These are phyloP conservation scores for Neonectria faginata DNA, from an alignment of 2,329 filamentous ascomycete species.

Conservation along the genomic window DNA sequence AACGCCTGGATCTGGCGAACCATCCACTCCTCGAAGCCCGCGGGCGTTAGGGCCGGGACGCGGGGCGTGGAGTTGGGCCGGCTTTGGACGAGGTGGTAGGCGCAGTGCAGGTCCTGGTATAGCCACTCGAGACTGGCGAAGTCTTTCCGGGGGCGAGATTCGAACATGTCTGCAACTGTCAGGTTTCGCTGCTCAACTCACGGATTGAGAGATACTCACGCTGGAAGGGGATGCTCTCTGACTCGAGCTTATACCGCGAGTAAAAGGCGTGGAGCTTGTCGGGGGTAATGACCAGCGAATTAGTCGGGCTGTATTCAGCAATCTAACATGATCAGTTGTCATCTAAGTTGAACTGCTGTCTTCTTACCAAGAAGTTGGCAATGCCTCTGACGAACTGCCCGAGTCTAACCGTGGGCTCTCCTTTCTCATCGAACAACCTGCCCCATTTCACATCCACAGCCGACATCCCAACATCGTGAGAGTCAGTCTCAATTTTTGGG, in stretches of 20 bases:
- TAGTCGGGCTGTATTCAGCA: conserved; percentile 46
- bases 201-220: conserved; percentile 56
- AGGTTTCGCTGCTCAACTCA: conserved; percentile 3
- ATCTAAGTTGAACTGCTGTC: not conserved
- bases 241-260: conserved; percentile 69
- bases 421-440: conserved; percentile 75
- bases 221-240: conserved; percentile 77
- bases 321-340: conserved; percentile 42
- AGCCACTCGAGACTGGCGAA: conserved; percentile 57
- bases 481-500: conserved; percentile 14
- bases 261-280: conserved; percentile 82
- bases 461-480: conserved; percentile 31
- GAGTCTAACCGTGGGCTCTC: conserved; percentile 74
- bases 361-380: conserved; percentile 75
- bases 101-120: conserved; percentile 64
- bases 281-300: conserved; percentile 75
- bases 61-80: conserved; percentile 63
- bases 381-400: conserved; percentile 79
- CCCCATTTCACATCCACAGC: conserved; percentile 82
- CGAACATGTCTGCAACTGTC: conserved; percentile 62
- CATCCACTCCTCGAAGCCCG: conserved; percentile 79
- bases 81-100: conserved; percentile 74
- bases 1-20: conserved; percentile 78
- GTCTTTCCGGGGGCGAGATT: conserved; percentile 48
- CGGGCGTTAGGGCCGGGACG: conserved; percentile 73